Conservation (phyloP, 352 stramenopile genomes). For the Blastocystis sp. region DNA sequence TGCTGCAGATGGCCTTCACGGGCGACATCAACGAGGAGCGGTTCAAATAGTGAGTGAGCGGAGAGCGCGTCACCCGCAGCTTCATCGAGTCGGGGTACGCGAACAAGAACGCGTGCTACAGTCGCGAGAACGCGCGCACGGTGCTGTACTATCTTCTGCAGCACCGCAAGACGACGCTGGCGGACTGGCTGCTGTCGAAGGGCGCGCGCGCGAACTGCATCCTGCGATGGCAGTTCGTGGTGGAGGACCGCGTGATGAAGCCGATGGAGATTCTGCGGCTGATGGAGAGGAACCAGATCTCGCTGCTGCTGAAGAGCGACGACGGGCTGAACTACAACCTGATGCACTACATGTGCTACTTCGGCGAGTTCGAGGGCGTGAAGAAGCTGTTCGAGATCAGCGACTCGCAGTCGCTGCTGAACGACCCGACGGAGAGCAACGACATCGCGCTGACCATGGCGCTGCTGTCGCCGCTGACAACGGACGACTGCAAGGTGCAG, state of each 20-base stretch:
- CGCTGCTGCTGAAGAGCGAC: constrained; percentile 31
- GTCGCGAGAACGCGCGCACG: constrained; percentile 24
- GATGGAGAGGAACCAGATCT: constrained; percentile 32
- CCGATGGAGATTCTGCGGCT: constrained; percentile 4
- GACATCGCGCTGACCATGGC: constrained; percentile 59
- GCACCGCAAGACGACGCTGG: neutral
- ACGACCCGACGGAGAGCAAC: constrained; percentile 35
- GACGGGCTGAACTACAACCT: constrained; percentile 58
- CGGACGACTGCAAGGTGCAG: constrained; percentile 28
- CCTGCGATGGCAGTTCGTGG: constrained; percentile 60
- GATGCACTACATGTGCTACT: constrained; percentile 66
- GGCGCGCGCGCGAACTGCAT: constrained; percentile 17
- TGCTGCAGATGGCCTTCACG: constrained; percentile 53
- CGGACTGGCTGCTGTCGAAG: constrained; percentile 20
- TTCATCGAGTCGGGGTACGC: constrained; percentile 22
- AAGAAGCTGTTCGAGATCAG: neutral
- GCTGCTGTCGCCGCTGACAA: constrained; percentile 32
- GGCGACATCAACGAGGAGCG: constrained; percentile 11
- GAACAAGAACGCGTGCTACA: constrained; percentile 53
- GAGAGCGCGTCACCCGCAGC: neutral
- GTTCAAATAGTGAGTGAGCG: constrained; percentile 21
- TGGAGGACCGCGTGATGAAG: constrained; percentile 1
- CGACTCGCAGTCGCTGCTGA: constrained; percentile 24
- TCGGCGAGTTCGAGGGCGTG: constrained; percentile 31
- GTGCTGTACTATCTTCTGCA: constrained; percentile 46